A percentile compares a stretch with the other conserved stretches of the same genome.
phyloP scores from a whole-genome alignment of 2,329 filamentous ascomycete species.

The Kalmusia sp. region DNA sequence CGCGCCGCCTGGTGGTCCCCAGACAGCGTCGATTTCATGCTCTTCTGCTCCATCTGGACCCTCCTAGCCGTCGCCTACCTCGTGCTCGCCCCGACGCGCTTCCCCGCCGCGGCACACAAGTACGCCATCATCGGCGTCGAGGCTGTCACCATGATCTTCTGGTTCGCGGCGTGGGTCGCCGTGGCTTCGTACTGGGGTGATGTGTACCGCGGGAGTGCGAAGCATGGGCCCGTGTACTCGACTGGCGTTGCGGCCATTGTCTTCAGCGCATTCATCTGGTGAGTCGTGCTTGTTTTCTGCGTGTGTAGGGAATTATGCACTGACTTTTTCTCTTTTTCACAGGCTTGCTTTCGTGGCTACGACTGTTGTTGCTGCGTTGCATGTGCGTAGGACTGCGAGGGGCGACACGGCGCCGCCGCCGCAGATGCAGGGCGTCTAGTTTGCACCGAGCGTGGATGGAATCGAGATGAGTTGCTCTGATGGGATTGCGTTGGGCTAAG shows the following conservation, averaged over 20 bases:
- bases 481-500: background rate
- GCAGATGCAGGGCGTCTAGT: slow-evolving; percentile 43
- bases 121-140: slow-evolving; percentile 74
- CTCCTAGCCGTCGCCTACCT: slow-evolving; percentile 73
- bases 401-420: slow-evolving; percentile 41
- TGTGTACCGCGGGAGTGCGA: slow-evolving; percentile 55
- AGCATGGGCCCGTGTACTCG: slow-evolving; percentile 59
- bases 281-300: slow-evolving; percentile 51
- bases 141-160: slow-evolving; percentile 81
- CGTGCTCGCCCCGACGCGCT: slow-evolving; percentile 70
- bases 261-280: slow-evolving; percentile 73
- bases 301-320: slow-evolving; percentile 39
- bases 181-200: slow-evolving; percentile 70
- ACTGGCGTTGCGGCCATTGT: slow-evolving; percentile 69
- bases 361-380: slow-evolving; percentile 56
- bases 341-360: slow-evolving; percentile 62
- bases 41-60: slow-evolving; percentile 83
- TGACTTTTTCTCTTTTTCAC: background rate
- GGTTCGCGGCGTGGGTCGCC: slow-evolving; percentile 87
- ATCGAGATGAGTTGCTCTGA: background rate
- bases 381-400: slow-evolving; percentile 51
- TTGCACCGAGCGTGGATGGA: background rate
- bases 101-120: slow-evolving; percentile 67
- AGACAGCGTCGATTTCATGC: slow-evolving; percentile 73
- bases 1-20: slow-evolving; percentile 61